Conservation (phyloP, 257 asterid species). For the Prunella vulgaris region DNA sequence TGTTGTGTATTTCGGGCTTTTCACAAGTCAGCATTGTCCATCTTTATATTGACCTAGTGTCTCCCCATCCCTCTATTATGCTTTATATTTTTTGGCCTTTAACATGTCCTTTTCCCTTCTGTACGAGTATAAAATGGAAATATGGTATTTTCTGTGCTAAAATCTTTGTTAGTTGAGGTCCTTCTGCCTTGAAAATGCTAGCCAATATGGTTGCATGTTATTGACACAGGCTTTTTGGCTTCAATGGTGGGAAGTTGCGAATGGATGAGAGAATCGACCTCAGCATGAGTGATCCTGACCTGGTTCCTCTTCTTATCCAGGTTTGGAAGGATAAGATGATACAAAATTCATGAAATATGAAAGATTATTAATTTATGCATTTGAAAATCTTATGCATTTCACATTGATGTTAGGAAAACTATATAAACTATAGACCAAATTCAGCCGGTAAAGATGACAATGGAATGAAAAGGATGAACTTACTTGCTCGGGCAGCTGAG, state of each 20-base stretch:
- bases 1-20: background rate
- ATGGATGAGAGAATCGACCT: constrained; percentile 92
- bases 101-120: background rate
- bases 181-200: constrained; percentile 13
- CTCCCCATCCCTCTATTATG: background rate
- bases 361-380: constrained; percentile 1
- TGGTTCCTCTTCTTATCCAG: constrained; percentile 94
- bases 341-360: constrained; percentile 9
- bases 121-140: background rate
- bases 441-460: constrained; percentile 68
- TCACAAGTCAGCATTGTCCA: background rate
- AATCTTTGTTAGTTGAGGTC: constrained; percentile 14
- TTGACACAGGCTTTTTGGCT: constrained; percentile 74
- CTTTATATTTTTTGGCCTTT: background rate
- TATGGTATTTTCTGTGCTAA: background rate
- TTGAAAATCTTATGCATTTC: constrained; percentile 15
- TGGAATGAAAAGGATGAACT: constrained; percentile 70
- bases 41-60: background rate
- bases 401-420: constrained; percentile 75
- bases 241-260: constrained; percentile 68
- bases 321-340: no score
- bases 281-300: constrained; percentile 98
- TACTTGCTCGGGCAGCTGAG: constrained; percentile 85
- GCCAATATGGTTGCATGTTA: constrained; percentile 4
- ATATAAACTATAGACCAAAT: constrained; percentile 83